Evolutionary conservation across 2,329 filamentous ascomycete genomes (phyloP).

Genomic region (Colletotrichum tofieldiae): DNA sequence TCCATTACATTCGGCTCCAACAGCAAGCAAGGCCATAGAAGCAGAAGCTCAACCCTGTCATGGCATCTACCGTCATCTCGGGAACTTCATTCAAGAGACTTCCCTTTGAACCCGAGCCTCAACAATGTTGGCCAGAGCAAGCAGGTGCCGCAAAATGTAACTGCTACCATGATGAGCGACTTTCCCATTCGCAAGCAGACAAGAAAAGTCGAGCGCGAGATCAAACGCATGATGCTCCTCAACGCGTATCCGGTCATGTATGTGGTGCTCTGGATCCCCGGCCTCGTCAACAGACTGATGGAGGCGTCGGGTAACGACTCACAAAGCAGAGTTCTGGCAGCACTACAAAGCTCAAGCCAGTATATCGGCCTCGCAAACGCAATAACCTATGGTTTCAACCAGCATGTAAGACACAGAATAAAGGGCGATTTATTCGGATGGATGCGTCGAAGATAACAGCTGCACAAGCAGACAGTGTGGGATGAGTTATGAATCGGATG

Average conservation of each 20-base stretch:
- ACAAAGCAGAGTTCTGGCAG: constrained; percentile 44
- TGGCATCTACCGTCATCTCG: constrained; percentile 17
- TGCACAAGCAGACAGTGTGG: not conserved
- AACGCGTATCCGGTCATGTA: constrained; percentile 57
- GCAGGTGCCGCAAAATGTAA: constrained; percentile 6
- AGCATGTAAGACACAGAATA: constrained; percentile 46
- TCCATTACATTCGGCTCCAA: not conserved
- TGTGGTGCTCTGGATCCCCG: constrained; percentile 57
- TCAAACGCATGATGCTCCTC: constrained; percentile 54
- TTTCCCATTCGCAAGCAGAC: constrained; percentile 45
- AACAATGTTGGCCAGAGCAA: constrained; percentile 16
- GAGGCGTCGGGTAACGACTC: constrained; percentile 48
- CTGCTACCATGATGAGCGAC: constrained; percentile 39
- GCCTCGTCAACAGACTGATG: constrained; percentile 53
- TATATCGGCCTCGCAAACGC: constrained; percentile 57
- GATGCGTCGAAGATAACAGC: constrained; percentile 16
- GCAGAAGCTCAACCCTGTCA: constrained; percentile 20
- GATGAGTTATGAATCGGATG: constrained; percentile 35
- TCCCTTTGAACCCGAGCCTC: constrained; percentile 27
- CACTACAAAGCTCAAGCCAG: constrained; percentile 55
- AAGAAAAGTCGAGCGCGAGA: constrained; percentile 46
- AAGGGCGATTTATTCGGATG: constrained; percentile 36
- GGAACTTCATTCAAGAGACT: constrained; percentile 25
- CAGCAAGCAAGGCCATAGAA: not conserved
- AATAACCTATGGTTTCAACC: constrained; percentile 56